Evolutionary conservation across 768 basidiomycete species (phyloP), one percentile per base, ranked within the genome.

Genomic region (Rhizopogon vulgaris): DNA sequence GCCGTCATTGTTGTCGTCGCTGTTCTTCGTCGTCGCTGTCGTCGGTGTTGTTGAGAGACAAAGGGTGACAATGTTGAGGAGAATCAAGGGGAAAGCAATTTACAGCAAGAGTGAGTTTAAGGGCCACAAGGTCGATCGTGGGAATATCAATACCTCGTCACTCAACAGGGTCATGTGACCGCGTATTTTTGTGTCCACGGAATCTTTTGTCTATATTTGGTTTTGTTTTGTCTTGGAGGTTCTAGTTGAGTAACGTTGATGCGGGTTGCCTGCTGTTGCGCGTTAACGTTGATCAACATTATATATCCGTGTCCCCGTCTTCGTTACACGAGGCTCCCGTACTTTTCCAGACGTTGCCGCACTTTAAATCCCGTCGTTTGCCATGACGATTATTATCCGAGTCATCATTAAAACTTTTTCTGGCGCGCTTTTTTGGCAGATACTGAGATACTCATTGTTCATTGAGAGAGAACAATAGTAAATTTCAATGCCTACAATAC

Each of bases 101-200:
- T 30, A 49, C 47, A 52, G 48, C 58, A 55, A 34, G 30, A 42
- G 58, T 62, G 37, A n/a, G 64, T 66, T 69, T 62, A 68, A 66
- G 57, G 61, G 56, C 50, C 58, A 55, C 51, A 30, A 17, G 41
- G 38, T 28, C 38, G 51, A 57, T 57, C 68, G 66, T 68, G 66
- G 60, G 68, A 68, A 58, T 46, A 46, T 3, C 4, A 4, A 12
- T 8, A 22, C 32, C 18, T 18, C 22, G 25, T 45, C 39, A 51
- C 63, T 68, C 68, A 68, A 68, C 67, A 69, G 61, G 0, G 43
- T 60, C 67, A 68, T 64, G 66, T 68, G 67, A 69, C 28, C 66
- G 64, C 12, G 53, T 41, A 24, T 52, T 30, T 30, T 54, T 66
- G 58, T 45, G 43, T 60, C 65, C 53, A 38, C 62, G 60, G 50